A percentile compares a stretch with the other conserved stretches of the same genome.
Conservation (phyloP, 2,329 filamentous ascomycete species). For the Teratosphaeria destructans region DNA sequence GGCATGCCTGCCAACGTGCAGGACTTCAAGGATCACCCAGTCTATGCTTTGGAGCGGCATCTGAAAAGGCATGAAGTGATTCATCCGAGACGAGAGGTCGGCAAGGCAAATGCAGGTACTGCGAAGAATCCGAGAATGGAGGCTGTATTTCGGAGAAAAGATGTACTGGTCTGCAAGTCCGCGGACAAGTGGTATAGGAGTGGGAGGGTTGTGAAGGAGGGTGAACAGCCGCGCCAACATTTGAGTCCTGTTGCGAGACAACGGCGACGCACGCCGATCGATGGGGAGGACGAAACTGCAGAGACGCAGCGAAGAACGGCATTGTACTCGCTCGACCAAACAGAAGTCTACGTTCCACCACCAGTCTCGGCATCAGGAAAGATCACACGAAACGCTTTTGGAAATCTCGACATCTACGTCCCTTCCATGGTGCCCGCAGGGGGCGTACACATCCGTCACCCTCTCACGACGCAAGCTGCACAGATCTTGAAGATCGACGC, state of each 20-base stretch:
- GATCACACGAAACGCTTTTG: conserved; percentile 53
- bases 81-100: conserved; percentile 58
- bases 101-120: conserved; percentile 61
- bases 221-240: conserved; percentile 75
- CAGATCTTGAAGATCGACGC: conserved; percentile 71
- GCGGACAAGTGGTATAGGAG: conserved; percentile 79
- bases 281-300: conserved; percentile 24
- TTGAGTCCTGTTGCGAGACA: conserved; percentile 25
- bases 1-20: conserved; percentile 37
- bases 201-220: conserved; percentile 65
- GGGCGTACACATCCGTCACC: conserved; percentile 46
- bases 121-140: conserved; percentile 52
- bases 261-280: conserved; percentile 9
- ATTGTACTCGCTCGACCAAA: conserved; percentile 51
- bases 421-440: conserved; percentile 54
- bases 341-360: conserved; percentile 63
- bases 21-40: conserved; percentile 32
- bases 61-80: conserved; percentile 75
- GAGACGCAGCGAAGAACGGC: conserved; percentile 42
- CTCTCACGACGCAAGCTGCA: conserved; percentile 59
- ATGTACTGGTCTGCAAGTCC: conserved; percentile 69
- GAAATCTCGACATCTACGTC: conserved; percentile 54
- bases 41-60: conserved; percentile 69
- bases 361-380: conserved; percentile 58
- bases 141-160: conserved; percentile 67